Evolutionary conservation across 208 protist species (phyloP), one percentile per base, ranked within the genome.

Genomic region (Trypanosomatidae sp.): DNA sequence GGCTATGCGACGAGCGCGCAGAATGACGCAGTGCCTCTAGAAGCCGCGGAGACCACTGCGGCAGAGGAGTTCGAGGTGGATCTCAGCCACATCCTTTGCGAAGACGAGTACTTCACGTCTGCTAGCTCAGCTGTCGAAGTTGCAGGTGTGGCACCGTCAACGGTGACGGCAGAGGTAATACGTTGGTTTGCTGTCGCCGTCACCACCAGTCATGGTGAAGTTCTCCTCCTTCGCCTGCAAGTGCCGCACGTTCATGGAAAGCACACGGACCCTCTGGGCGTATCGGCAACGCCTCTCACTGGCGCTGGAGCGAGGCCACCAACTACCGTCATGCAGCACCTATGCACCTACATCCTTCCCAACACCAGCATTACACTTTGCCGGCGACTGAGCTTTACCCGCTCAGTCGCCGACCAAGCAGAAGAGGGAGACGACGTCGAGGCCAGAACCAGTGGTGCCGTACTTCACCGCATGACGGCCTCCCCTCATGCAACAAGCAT

Each of bases 61-160:
- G 28, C 28, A 25, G 68, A 64, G 33, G 75, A 71, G 62, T 15
- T 65, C 10, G 69, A 53, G 55, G 75, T 75, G 19, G 53, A 59
- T 8, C 50, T 75, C 7, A 33, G 60, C 25, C 53, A 58, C 46
- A 13, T 80, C 22, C 69, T 80, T 30, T 30, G 56, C 46, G 65
- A 65, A 46, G 75, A 59, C n/a, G 75, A 80, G 64, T 75, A 80
- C 69, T 71, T 80, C 64, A 80, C 75, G 15, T 53, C 75, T 6
- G 62, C 75, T 3, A 80, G 75, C 41, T 44, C 64, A 10, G 75
- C 75, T 10, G 56, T 74, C 13, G 12, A 13, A 15, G 70, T 75
- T 49, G 43, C 39, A 8, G 7, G 62, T 7, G 6, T n/a, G 39
- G 50, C 72, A 36, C 3, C 62, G 25, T 28, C 71, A 15, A 8